Evolutionary conservation across 768 basidiomycete genomes (phyloP).

Genomic region (Lactarius vividus): DNA sequence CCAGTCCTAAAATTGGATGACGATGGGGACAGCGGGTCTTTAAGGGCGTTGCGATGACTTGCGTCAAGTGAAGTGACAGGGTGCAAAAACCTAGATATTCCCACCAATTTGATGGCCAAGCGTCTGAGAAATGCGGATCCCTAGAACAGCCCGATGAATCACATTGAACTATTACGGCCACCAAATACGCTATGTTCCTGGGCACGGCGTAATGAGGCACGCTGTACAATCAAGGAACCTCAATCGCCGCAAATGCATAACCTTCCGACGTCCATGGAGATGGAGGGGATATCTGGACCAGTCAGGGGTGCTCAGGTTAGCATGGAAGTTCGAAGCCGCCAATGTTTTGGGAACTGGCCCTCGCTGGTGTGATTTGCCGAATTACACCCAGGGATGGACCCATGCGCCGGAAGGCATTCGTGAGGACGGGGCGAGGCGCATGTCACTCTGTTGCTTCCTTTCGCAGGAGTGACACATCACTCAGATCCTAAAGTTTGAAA

Average conservation of each 20-base stretch:
- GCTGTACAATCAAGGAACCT: not conserved
- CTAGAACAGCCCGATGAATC: conserved; percentile 10
- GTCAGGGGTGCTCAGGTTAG: conserved; percentile 6
- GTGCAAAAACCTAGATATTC: not conserved
- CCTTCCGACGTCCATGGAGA: conserved; percentile 24
- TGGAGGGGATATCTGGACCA: conserved; percentile 7
- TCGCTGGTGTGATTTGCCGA: conserved; percentile 5
- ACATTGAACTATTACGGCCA: conserved; percentile 11
- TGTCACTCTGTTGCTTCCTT: not conserved
- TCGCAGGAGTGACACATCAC: not conserved
- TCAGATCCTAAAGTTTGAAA: not conserved
- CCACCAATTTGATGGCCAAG: conserved; percentile 9
- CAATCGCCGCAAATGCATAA: conserved; percentile 23
- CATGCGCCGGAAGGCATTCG: not conserved
- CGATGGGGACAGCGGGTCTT: conserved; percentile 10
- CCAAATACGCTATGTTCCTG: conserved; percentile 11
- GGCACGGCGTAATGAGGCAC: conserved; percentile 10
- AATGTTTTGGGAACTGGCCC: conserved; percentile 4
- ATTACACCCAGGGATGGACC: not conserved
- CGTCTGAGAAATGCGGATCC: not conserved
- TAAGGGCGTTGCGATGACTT: conserved; percentile 8
- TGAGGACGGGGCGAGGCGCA: not conserved
- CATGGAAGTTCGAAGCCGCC: conserved; percentile 9
- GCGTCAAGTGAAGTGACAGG: not conserved
- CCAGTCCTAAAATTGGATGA: not conserved